These are phyloP conservation scores for Hortiboletus flavorubellus DNA, from an alignment of 768 basidiomycete species.

Conservation along the genomic window DNA sequence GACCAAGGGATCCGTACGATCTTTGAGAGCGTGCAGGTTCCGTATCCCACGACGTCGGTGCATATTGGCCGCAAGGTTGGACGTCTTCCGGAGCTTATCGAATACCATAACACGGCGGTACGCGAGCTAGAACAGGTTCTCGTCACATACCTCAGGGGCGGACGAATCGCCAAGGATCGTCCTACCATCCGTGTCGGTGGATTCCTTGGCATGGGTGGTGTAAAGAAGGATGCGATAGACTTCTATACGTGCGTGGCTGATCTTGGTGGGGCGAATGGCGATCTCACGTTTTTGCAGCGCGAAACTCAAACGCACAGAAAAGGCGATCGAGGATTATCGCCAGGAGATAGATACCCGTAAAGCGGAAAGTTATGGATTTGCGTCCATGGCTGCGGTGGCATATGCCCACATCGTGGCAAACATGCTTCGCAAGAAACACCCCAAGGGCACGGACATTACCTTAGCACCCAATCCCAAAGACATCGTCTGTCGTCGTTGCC, in stretches of 20 bases:
- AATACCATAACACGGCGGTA: constrained; percentile 93
- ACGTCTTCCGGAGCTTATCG: constrained; percentile 83
- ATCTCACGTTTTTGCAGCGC: constrained; percentile 28
- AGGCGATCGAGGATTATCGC: constrained; percentile 70
- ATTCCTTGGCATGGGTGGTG: constrained; percentile 77
- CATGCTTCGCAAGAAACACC: constrained; percentile 61
- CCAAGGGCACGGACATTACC: constrained; percentile 66
- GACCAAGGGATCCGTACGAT: constrained; percentile 81
- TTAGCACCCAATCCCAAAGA: constrained; percentile 90
- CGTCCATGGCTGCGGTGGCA: constrained; percentile 83
- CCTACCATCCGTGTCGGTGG: constrained; percentile 81
- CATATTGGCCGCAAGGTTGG: constrained; percentile 88
- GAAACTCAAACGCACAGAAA: constrained; percentile 61
- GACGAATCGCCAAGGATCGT: constrained; percentile 72
- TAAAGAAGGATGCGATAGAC: constrained; percentile 88
- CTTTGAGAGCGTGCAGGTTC: constrained; percentile 71
- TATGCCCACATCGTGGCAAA: constrained; percentile 86
- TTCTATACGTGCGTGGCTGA: constrained; percentile 72
- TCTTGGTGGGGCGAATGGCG: background rate
- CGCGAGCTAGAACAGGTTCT: constrained; percentile 85
- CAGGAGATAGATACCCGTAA: constrained; percentile 67
- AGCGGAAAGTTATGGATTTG: constrained; percentile 90
- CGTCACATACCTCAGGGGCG: constrained; percentile 86
- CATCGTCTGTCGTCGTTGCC: constrained; percentile 49
- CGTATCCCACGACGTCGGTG: constrained; percentile 89